Evolutionary conservation across 768 basidiomycete species (phyloP), one percentile per base, ranked within the genome.

Genomic region (Rhodotorula diobovata): DNA sequence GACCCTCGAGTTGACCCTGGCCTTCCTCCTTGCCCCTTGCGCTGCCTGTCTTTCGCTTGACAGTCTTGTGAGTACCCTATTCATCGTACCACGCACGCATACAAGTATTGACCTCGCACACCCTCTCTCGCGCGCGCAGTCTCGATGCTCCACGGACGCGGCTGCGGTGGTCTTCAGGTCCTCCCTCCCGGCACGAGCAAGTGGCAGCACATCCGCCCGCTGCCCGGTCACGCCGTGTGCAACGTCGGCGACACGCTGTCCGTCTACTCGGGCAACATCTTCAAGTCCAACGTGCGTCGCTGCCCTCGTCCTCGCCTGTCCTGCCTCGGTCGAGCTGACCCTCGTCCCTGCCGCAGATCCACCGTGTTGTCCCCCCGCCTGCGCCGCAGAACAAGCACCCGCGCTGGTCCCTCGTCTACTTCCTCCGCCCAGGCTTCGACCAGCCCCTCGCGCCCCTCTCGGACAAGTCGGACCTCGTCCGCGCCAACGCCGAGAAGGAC

Each of bases 181-280:
- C 59, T 75, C 16, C 73, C 73, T 1, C 66, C 70, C 1, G 73
- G 73, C 16, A 56, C 69, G 1, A 8, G 35, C 34, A 61, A 71
- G 35, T 75, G 73, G 73, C 70, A 75, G 63, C 61, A 62, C 48
- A 71, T 75, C 53, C 57, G 60, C 16, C 73, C 73, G 0, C 32
- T 75, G 1, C 46, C 53, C 10, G 70, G 70, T 8, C 70, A 75
- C 63, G 73, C 70, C n/a, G 70, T 75, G 23, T 75, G 73, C 67
- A 75, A 75, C 66, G 66, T 75, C 54, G 73, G 70, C 55, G 70
- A 75, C 54, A 71, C 73, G 8, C 67, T 71, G 23, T 32, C 66
- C 21, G 63, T 75, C 35, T 75, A 66, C 70, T 61, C 66, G 15
- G 73, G 73, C 37, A 63, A 63, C 14, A 71, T 75, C 63, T 62